Evolutionary conservation across 2,329 filamentous ascomycete species (phyloP).

Genomic region (Whalleya microplaca): DNA sequence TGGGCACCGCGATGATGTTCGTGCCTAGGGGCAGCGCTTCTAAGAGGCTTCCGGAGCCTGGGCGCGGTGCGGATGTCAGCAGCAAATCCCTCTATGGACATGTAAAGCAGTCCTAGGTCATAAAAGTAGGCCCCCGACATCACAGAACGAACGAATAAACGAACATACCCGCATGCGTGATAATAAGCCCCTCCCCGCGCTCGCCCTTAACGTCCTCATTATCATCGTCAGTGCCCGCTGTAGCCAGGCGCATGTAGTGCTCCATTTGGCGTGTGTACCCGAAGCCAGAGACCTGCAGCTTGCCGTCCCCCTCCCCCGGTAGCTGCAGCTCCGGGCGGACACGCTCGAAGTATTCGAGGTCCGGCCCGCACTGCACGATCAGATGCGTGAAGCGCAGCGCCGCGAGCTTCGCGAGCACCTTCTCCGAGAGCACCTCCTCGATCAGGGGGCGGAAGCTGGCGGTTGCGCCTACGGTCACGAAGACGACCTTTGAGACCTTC

Average conservation of each 20-base stretch:
- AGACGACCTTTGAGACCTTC: constrained; percentile 53
- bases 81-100: background rate
- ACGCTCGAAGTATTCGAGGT: constrained; percentile 59
- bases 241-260: constrained; percentile 60
- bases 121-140: background rate
- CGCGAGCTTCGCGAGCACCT: constrained; percentile 66
- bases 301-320: too few species aligned
- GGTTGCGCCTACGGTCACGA: constrained; percentile 92
- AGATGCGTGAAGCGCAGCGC: constrained; percentile 70
- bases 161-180: constrained; percentile 82
- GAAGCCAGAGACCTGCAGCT: constrained; percentile 65
- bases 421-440: constrained; percentile 61
- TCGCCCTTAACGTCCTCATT: constrained; percentile 14
- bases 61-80: constrained; percentile 1
- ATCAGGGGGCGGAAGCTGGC: constrained; percentile 79
- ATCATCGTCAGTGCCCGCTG: constrained; percentile 42
- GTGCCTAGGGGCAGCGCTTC: constrained; percentile 76
- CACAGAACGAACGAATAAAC: too few species aligned
- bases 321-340: too few species aligned
- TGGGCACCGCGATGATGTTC: constrained; percentile 88
- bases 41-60: constrained; percentile 88
- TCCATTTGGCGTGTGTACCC: constrained; percentile 68
- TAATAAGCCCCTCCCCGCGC: constrained; percentile 69
- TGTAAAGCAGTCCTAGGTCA: background rate
- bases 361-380: constrained; percentile 78